Percentiles rank a stretch among this genome's conserved stretches.
These are phyloP conservation scores for Neurospora sp. DNA, from an alignment of 495 filamentous ascomycete genomes.

Conservation along the genomic window DNA sequence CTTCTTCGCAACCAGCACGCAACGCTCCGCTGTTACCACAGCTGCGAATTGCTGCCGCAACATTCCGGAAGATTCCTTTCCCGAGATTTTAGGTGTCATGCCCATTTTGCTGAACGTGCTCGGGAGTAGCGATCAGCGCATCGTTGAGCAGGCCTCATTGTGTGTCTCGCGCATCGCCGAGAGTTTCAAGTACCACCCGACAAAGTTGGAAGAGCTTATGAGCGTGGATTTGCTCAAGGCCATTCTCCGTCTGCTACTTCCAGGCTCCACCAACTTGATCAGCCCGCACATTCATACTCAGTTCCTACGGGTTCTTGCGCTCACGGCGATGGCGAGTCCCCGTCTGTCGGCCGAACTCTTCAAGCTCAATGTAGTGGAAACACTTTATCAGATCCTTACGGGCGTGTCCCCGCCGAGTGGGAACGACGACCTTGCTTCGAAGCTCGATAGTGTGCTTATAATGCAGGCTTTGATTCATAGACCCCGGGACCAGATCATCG, in stretches of 20 bases:
- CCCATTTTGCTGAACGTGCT: slow-evolving; percentile 84
- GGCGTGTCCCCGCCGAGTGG: slow-evolving; percentile 85
- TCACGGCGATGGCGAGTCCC: slow-evolving; percentile 80
- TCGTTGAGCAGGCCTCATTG: slow-evolving; percentile 91
- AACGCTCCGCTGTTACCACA: slow-evolving; percentile 91
- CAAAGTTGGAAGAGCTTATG: slow-evolving; percentile 85
- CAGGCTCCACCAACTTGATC: slow-evolving; percentile 92
- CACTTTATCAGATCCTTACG: slow-evolving; percentile 93
- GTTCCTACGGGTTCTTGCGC: slow-evolving; percentile 82
- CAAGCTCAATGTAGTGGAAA: slow-evolving; percentile 96
- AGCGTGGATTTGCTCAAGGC: slow-evolving; percentile 76
- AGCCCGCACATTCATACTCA: slow-evolving; percentile 93
- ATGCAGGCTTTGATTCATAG: slow-evolving; percentile 98
- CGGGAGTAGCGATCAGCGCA: slow-evolving; percentile 84
- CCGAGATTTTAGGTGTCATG: slow-evolving; percentile 87
- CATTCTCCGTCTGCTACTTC: slow-evolving; percentile 81
- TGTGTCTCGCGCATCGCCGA: slow-evolving; percentile 97
- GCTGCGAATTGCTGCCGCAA: slow-evolving; percentile 97
- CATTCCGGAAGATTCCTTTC: slow-evolving; percentile 85
- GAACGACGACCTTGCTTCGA: slow-evolving; percentile 68
- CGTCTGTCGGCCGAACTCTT: slow-evolving; percentile 79
- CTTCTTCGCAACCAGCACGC: slow-evolving; percentile 95
- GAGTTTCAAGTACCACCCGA: slow-evolving; percentile 81
- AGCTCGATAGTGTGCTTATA: slow-evolving; percentile 93
- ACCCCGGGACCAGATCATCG: slow-evolving; percentile 92